Evolutionary conservation across 805 yeast genomes (phyloP), one percentile per base, ranked within the genome.

Genomic region (Starmerella floris): DNA sequence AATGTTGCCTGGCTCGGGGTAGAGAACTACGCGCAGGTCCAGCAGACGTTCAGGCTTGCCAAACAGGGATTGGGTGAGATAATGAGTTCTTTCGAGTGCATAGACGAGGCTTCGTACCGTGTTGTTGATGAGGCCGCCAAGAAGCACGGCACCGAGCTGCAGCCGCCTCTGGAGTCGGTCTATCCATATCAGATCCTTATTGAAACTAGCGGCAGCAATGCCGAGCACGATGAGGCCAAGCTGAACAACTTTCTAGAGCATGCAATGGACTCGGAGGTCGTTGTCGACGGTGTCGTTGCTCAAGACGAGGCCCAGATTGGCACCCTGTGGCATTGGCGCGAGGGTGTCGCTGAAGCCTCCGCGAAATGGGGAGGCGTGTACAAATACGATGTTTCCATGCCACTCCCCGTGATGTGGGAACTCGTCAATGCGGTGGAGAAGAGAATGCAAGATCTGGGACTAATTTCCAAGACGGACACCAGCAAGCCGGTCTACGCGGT

Each of bases 261-360:
- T 25, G 79, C 79, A 15, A 81, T 91, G 84, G 95, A 82, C 61
- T 72, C 74, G 25, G 97, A 79, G 40, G 60, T 77, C 37, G 87
- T 91, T 26, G 67, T 70, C n/a, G 97, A 91, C 61, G 98, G 98
- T 56, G 87, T 84, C 32, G 81, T 91, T 50, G 95, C 98, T 6
- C 95, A 85, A 62, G 96, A 87, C 60, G 95, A 83, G 64, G 69
- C 91, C 1, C 97, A 91, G 62, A 63, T 83, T 46, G 69, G 68
- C 47, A 76, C 76, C 43, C 70, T 91, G 54, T 91, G 98, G 98
- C 67, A 77, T 27, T 91, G 97, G 97, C 77, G 98, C 65, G 98
- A 91, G 64, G 72, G 79, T 49, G 76, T 88, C 49, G 84, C 95
- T 32, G 98, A 91, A 65, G 87, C 95, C 5, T 71, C 83, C 5